phyloP scores from a whole-genome alignment of 1,284 basidiomycete genomes.

The Trichosporon ovoides region DNA sequence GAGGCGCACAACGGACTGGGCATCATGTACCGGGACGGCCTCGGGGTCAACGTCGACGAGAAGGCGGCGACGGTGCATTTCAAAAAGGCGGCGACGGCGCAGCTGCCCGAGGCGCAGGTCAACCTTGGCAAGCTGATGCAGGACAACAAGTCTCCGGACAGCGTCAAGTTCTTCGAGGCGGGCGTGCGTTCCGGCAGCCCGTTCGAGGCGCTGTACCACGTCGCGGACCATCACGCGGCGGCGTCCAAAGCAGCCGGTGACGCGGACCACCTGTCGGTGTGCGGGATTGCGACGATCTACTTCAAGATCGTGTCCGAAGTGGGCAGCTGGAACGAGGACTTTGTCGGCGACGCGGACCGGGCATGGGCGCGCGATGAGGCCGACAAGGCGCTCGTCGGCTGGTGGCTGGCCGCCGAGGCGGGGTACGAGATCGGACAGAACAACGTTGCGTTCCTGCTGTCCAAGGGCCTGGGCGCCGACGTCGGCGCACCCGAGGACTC shows the following conservation, averaged over 20 bases:
- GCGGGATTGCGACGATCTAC: conserved; percentile 72
- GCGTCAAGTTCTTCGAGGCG: conserved; percentile 68
- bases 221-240: conserved; percentile 68
- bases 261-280: conserved; percentile 53
- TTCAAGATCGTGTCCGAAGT: conserved; percentile 84
- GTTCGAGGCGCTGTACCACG: conserved; percentile 87
- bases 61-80: conserved; percentile 66
- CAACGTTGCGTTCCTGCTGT: conserved; percentile 87
- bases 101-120: conserved; percentile 83
- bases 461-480: conserved; percentile 53
- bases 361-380: conserved; percentile 70
- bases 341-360: conserved; percentile 73
- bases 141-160: conserved; percentile 49
- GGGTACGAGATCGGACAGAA: conserved; percentile 92
- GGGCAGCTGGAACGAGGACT: conserved; percentile 79
- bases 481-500: conserved; percentile 45
- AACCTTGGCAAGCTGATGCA: conserved; percentile 79
- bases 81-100: conserved; percentile 70
- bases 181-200: conserved; percentile 79
- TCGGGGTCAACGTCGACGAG: conserved; percentile 56
- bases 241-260: background rate
- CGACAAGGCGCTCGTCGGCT: conserved; percentile 62
- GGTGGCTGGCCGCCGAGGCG: conserved; percentile 90
- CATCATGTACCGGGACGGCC: conserved; percentile 83
- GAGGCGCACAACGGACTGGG: conserved; percentile 86